Base-by-base conservation (phyloP, 2,329 filamentous ascomycete species). In the Botrytis tulipae region DNA sequence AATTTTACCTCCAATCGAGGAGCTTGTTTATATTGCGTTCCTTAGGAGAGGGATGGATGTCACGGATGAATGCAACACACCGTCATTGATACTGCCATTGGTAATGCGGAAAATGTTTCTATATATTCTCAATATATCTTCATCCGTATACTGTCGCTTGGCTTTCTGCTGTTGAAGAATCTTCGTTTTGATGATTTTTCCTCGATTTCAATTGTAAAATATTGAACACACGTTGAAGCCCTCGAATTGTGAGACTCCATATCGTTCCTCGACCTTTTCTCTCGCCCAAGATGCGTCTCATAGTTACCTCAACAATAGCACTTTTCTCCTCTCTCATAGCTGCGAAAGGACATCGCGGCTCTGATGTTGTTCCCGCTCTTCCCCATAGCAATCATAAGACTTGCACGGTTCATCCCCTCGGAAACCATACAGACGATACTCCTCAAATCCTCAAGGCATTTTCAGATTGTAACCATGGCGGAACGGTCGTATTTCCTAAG, bases 401-500 rank as follows among this genome's bases (percentile, higher is more conserved):
- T 25, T 85, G 84, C 75, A 84, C 80, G 3, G 83, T 86, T 44
- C 79, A 79, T 48, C 82, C 83, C 51, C 80, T 81, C 42, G 82
- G 82, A 7, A 77, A 82, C 42, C 76, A 82, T 81, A 84, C 62
- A 65, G 86, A 88, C 76, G 86, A 88, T 78, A 84, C 85, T 37
- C 85, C 86, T 12, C 84, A 86, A 57, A 87, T 88, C 66, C 76
- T 86, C 0, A 75, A 83, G 6, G 87, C 87, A 0, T 87, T 88
- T 78, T 77, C 82, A 40, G 78, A 83, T 42, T 88, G 87, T 76
- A 82, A 86, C 3, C 81, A 82, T 60, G 83, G 86, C 66, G 85
- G 86, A 18, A 85, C 79, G 5, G 82, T 89, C 14, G 78, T 87
- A 5, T 89, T 89, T 74, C 86, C 86, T 0, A 82, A 85, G 73